Evolutionary conservation across 768 basidiomycete genomes (phyloP), one percentile per base, ranked within the genome.

Genomic region (Termitomyces sp.): DNA sequence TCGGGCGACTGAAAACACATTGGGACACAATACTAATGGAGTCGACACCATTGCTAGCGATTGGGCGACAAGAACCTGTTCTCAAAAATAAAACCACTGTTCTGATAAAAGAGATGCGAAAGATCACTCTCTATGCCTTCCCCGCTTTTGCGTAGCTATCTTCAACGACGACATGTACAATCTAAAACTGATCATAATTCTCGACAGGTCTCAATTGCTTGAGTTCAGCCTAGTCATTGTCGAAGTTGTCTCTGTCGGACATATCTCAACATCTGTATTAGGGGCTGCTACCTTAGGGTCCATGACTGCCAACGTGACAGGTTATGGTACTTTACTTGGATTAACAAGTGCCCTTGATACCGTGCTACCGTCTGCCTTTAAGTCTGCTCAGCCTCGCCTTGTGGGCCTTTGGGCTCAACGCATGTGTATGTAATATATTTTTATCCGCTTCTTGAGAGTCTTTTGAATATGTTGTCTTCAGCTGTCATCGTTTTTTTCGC

Each of bases 311-410:
- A 83, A 81, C 56, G 86, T 87, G 17, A 86, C 90, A 2, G 89
- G 85, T 4, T 88, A 88, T 65, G 88, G 86, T 63, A 87, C 94
- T 58, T 75, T 95, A 7, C 88, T 89, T 64, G 93, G 94, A 11
- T 83, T 96, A 54, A 78, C 85, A 20, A 91, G 88, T 52, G 87
- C 93, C 1, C 84, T 99, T 20, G 96, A 99, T 73, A 96, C 95
- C 0, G 81, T 99, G 66, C 84, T 98, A 14, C 96, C 97, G 0
- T 86, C 93, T 40, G 96, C 96, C 20, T 99, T 91, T 93, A 96
- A 96, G 0, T 94, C 93, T 2, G 69, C 86, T 1, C 86, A 88
- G 34, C 96, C 95, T 0, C 76, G 87, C 17, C 79, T 92, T n/a
- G 91, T 96, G 12, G 94, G 95, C 2, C 80, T 96, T 12, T 96